Evolutionary conservation across 495 filamentous ascomycete species (phyloP).

Genomic region (Hyphodiscus hymeniophilus): DNA sequence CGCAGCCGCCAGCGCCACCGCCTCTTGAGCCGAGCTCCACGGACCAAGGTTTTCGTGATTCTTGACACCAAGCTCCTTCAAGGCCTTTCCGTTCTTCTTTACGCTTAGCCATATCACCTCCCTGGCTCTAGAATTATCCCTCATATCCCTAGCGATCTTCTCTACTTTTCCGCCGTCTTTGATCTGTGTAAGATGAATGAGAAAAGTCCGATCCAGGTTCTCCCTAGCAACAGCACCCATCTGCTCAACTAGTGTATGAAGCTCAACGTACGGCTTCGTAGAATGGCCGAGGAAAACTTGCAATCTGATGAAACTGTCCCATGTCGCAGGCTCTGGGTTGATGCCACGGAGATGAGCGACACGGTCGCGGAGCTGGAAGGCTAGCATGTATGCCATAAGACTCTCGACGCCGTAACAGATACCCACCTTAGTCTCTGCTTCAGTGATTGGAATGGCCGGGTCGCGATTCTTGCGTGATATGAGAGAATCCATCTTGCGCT

Average conservation of each 20-base stretch:
- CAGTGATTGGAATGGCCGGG: background rate
- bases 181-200: background rate
- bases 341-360: background rate
- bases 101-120: conserved; percentile 24
- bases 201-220: conserved; percentile 17
- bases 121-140: conserved; percentile 15
- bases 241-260: conserved; percentile 26
- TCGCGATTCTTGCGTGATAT: conserved; percentile 5
- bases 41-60: conserved; percentile 15
- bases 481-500: conserved; percentile 20
- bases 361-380: conserved; percentile 26
- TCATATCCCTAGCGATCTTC: conserved; percentile 6
- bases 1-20: background rate
- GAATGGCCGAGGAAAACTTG: conserved; percentile 26
- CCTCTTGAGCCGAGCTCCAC: background rate
- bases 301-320: conserved; percentile 17
- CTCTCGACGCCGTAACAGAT: conserved; percentile 32
- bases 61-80: conserved; percentile 17
- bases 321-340: background rate
- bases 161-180: background rate
- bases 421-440: conserved; percentile 23
- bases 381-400: conserved; percentile 33
- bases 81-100: conserved; percentile 19
- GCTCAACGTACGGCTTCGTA: conserved; percentile 11
- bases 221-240: conserved; percentile 31